Conservation (phyloP, 495 filamentous ascomycete genomes). For the Aspergillus mulundensis region DNA sequence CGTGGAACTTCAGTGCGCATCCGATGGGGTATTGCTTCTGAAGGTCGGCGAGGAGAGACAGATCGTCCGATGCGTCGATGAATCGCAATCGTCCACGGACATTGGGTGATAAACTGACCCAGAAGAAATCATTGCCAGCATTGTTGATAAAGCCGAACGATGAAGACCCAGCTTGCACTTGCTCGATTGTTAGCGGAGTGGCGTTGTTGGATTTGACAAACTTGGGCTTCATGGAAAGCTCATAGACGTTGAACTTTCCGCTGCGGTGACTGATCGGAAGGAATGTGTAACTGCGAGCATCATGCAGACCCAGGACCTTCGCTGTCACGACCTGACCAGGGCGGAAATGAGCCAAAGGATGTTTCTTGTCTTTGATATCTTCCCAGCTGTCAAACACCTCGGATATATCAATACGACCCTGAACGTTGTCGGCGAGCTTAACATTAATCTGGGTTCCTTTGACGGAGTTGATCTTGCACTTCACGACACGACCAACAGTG, state of each 20-base stretch:
- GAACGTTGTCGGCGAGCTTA: slow-evolving; percentile 79
- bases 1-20: slow-evolving; percentile 73
- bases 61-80: slow-evolving; percentile 81
- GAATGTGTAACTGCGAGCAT: slow-evolving; percentile 85
- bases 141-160: slow-evolving; percentile 89
- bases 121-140: slow-evolving; percentile 66
- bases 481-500: slow-evolving; percentile 67
- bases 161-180: slow-evolving; percentile 63
- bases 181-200: slow-evolving; percentile 65
- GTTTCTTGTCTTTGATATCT: slow-evolving; percentile 74
- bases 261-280: slow-evolving; percentile 83
- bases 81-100: slow-evolving; percentile 76
- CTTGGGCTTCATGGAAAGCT: slow-evolving; percentile 80
- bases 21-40: slow-evolving; percentile 84
- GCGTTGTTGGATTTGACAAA: slow-evolving; percentile 52
- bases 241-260: slow-evolving; percentile 73
- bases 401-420: slow-evolving; percentile 86
- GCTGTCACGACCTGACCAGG: slow-evolving; percentile 66
- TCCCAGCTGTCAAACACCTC: slow-evolving; percentile 86
- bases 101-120: slow-evolving; percentile 88
- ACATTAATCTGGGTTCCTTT: slow-evolving; percentile 92
- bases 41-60: slow-evolving; percentile 69
- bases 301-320: slow-evolving; percentile 79
- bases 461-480: slow-evolving; percentile 72
- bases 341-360: slow-evolving; percentile 68